These are phyloP conservation scores for Solanum hybrid DNA, from an alignment of 305 asterid species.

Conservation along the genomic window DNA sequence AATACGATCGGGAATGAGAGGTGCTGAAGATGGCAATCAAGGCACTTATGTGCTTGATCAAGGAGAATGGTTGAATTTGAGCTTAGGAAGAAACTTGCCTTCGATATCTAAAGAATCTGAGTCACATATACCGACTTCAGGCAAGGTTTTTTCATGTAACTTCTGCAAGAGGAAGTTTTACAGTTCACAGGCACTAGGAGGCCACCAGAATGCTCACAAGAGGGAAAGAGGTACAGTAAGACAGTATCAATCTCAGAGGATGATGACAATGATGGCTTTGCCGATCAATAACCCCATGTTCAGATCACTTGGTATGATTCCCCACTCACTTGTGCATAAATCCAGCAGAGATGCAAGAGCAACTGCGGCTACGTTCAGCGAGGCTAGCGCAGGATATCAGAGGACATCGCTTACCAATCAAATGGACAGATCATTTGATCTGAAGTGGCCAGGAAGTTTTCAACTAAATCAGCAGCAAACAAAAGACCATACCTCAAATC, in stretches of 20 bases:
- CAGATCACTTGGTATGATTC: conserved; percentile 60
- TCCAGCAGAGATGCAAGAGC: conserved; percentile 33
- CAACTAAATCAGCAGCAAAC: conserved; percentile 32
- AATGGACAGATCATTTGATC: conserved; percentile 28
- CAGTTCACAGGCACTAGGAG: conserved; percentile 60
- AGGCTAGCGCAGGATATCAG: conserved; percentile 25
- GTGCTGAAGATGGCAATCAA: not conserved
- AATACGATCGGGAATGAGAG: not conserved
- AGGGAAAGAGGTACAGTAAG: conserved; percentile 45
- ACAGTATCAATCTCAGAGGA: conserved; percentile 48
- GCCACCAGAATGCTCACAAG: conserved; percentile 68
- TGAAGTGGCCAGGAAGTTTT: conserved; percentile 71
- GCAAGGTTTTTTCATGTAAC: conserved; percentile 11
- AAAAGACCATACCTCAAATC: conserved; percentile 27
- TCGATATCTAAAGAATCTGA: not conserved
- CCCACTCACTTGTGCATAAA: conserved; percentile 52
- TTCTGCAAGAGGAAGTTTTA: conserved; percentile 31
- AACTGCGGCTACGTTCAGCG: conserved; percentile 24
- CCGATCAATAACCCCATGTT: conserved; percentile 37
- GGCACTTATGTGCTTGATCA: not conserved
- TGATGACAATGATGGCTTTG: conserved; percentile 39
- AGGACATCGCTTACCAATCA: conserved; percentile 19
- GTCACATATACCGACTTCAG: not conserved
- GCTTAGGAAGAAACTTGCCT: conserved; percentile 2
- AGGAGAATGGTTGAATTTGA: conserved; percentile 6